A percentile compares a stretch with the other conserved stretches of the same genome.
phyloP scores from a whole-genome alignment of 228 moss, liverwort and hornwort genomes.

The Sphagnum fallax region DNA sequence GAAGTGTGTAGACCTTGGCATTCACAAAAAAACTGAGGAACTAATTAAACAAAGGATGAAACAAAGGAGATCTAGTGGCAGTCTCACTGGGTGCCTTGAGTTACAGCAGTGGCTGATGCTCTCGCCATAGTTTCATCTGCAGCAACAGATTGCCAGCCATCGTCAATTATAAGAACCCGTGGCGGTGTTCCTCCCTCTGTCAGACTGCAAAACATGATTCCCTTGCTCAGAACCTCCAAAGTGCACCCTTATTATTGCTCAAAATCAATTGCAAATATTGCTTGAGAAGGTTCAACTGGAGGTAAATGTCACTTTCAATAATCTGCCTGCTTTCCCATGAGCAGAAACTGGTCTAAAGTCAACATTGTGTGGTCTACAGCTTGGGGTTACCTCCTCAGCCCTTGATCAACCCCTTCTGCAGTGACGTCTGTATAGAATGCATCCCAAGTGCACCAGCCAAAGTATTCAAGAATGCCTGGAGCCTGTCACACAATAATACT shows the following conservation, averaged over 20 bases:
- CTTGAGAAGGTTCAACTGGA: too few species aligned
- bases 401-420: conserved; percentile 55
- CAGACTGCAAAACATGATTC: conserved; percentile 29
- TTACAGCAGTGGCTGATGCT: conserved; percentile 19
- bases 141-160: conserved; percentile 91
- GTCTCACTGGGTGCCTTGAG: conserved; percentile 86
- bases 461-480: conserved; percentile 86
- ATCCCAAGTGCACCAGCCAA: conserved; percentile 99
- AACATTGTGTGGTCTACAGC: too few species aligned
- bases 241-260: not conserved
- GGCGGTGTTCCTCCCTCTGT: conserved; percentile 83
- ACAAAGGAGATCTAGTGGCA: not conserved
- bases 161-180: conserved; percentile 88
- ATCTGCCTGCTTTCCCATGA: too few species aligned
- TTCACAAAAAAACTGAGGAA: not conserved
- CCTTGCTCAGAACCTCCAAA: not conserved
- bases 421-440: conserved; percentile 95
- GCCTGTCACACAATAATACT: conserved; percentile 25
- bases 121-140: conserved; percentile 35
- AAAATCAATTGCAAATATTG: not conserved
- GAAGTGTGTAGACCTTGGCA: too few species aligned
- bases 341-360: too few species aligned
- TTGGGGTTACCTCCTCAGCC: conserved; percentile 57
- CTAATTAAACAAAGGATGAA: not conserved
- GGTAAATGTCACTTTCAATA: too few species aligned